Evolutionary conservation across 2,329 filamentous ascomycete species (phyloP), one percentile per base, ranked within the genome.

Genomic region (Colletotrichum orchidophilum): DNA sequence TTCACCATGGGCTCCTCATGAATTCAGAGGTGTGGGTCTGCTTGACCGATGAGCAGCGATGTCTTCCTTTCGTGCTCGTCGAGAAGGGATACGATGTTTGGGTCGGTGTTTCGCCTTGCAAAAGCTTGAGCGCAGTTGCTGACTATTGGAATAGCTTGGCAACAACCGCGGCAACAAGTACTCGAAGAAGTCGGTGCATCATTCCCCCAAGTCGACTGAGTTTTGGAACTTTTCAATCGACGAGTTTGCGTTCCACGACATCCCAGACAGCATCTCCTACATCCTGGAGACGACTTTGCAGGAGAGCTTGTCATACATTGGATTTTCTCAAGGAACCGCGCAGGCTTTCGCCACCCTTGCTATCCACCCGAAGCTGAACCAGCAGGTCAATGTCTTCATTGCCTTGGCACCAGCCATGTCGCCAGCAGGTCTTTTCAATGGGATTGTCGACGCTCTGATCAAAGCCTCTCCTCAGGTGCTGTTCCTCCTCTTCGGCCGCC

Each of bases 161-260:
- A 99, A 99, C 81, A 99, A 99, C 78, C 92, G 96, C 42, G 96
- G 96, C 60, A 99, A 99, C 87, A 99, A 99, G 80, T 99, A 99
- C 83, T 97, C 95, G 55, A 99, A 98, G 82, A 99, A 99, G 83
- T 95, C 92, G 2, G 90, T 95, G 62, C 88, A 92, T 70, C 86
- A 87, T 73, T 92, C 94, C 0, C 95, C 96, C 0, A 92, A 90
- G 0, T 92, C 93, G 2, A 84, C 87, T 46, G 87, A 90, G 15
- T 99, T 99, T 81, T 99, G 96, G 96, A 92, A 98, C 80, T 99
- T 99, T 80, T 97, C 94, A 62, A 98, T 99, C 79, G 96, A 99
- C 79, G 94, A 99, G 78, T 99, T 99, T 79, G 96, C 96, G 58
- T 97, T 99, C 77, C 91, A 98, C 80, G 96, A 99, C 80, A 98